Conservation (phyloP, 768 basidiomycete species). For the Tricholoma furcatifolium region DNA sequence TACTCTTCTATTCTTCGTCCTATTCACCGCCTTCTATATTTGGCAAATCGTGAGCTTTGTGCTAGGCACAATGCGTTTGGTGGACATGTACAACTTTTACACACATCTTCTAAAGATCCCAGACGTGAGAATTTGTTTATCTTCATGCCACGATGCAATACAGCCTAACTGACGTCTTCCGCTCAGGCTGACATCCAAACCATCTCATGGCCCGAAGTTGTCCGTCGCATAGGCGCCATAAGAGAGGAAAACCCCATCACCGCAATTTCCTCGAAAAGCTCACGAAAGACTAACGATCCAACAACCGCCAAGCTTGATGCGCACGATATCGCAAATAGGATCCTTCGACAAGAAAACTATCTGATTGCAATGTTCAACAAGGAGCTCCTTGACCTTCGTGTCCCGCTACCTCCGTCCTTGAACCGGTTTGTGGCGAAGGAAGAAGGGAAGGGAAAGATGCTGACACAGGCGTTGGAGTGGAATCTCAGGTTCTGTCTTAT, state of each 20-base stretch:
- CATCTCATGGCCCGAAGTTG: constrained; percentile 94
- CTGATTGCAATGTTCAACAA: constrained; percentile 98
- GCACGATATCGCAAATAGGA: constrained; percentile 96
- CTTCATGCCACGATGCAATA: neutral
- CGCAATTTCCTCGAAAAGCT: constrained; percentile 67
- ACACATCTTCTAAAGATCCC: constrained; percentile 92
- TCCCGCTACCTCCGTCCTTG: constrained; percentile 69
- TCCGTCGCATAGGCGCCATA: constrained; percentile 85
- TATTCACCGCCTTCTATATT: constrained; percentile 84
- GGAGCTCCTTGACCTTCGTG: constrained; percentile 84
- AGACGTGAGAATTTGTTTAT: constrained; percentile 72
- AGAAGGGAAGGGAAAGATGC: constrained; percentile 69
- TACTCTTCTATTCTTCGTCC: constrained; percentile 78
- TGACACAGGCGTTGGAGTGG: constrained; percentile 95
- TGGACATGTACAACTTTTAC: constrained; percentile 96
- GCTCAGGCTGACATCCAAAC: constrained; percentile 93
- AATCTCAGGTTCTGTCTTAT: constrained; percentile 94
- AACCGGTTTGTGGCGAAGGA: constrained; percentile 49
- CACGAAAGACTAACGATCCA: constrained; percentile 53
- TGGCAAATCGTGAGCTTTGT: constrained; percentile 87
- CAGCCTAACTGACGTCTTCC: constrained; percentile 3
- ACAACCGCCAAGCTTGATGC: constrained; percentile 90
- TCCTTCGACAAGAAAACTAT: constrained; percentile 98
- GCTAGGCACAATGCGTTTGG: constrained; percentile 70
- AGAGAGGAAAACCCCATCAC: constrained; percentile 93